Base-by-base conservation (phyloP, 2,329 filamentous ascomycete species). In the Myotisia sp. region DNA sequence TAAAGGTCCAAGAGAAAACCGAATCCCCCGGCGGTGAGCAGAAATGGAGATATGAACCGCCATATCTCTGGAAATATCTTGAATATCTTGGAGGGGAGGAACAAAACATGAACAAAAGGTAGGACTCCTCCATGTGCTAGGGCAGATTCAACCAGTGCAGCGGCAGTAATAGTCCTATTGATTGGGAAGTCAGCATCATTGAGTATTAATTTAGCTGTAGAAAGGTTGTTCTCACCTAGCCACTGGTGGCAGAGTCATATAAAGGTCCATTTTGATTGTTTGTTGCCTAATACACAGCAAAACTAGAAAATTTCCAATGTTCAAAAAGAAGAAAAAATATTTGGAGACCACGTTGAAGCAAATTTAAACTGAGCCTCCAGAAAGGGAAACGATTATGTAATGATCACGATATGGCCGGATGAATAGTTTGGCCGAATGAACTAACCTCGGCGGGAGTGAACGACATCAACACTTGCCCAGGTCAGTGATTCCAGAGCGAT, bases 1-100 rank as follows among this genome's bases (percentile, higher is more conserved):
- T 82, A 84, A 27, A 81, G 75, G 53, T 86, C 79, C 51, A 84
- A 63, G 36, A 85, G 50, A 44, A 85, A 72, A 30, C 60, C 56
- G 41, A 76, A 51, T 24, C 61, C 56, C 7, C 60, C 57, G 32
- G 68, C 65, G 6, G 71, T 76, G 42, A 77, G 58, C 39, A 74
- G 53, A 53, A 77, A 77, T 7, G 68, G 56, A 2, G 71, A 70
- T 37, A 67, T 53, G 8, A 73, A 43, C 30, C 74, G 64, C 72
- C 73, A 78, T 43, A 75, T 40, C 46, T 78, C 59, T 17, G 73
- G 73, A 12, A 71, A 62, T 30, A 71, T 58, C 37, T 65, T 67
- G 49, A 77, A 68, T 37, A 82, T 56, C 37, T 54, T 51, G 14
- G 33, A 32, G 10, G 62, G 54, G 38, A 67, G 54, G 39, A 67